phyloP scores from a whole-genome alignment of 768 basidiomycete species.

The Podaxis sp. region DNA sequence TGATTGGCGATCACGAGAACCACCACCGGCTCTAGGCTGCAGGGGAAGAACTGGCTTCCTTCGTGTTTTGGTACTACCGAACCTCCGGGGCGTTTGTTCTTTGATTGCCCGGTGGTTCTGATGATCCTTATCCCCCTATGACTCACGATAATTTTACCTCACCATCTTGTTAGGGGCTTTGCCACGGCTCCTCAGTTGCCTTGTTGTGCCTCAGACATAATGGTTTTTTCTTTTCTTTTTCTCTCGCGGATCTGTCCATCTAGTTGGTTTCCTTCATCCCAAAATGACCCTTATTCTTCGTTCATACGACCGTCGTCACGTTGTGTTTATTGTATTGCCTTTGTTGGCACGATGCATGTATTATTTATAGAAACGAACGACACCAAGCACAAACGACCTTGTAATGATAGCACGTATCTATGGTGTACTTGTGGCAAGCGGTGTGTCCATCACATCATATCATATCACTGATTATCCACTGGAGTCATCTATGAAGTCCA shows the following conservation, averaged over 20 bases:
- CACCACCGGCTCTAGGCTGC: constrained; percentile 1
- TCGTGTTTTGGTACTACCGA: not conserved
- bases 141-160: not conserved
- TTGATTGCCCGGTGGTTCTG: not conserved
- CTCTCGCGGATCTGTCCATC: not conserved
- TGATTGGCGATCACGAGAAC: constrained; percentile 15
- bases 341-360: not conserved
- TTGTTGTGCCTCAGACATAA: not conserved
- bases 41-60: not conserved
- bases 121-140: not conserved
- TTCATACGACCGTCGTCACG: not conserved
- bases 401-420: constrained; percentile 10
- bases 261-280: not conserved
- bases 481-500: not conserved
- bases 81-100: not conserved
- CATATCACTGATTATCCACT: constrained; percentile 7
- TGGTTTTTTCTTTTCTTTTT: not conserved
- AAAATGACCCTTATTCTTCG: not conserved
- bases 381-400: not conserved
- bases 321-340: constrained; percentile 1
- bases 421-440: constrained; percentile 1
- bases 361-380: constrained; percentile 12
- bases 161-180: not conserved
- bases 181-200: not conserved
- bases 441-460: not conserved